These are phyloP conservation scores for Alternaria triticimaculans DNA, from an alignment of 2,329 filamentous ascomycete genomes.

Conservation along the genomic window DNA sequence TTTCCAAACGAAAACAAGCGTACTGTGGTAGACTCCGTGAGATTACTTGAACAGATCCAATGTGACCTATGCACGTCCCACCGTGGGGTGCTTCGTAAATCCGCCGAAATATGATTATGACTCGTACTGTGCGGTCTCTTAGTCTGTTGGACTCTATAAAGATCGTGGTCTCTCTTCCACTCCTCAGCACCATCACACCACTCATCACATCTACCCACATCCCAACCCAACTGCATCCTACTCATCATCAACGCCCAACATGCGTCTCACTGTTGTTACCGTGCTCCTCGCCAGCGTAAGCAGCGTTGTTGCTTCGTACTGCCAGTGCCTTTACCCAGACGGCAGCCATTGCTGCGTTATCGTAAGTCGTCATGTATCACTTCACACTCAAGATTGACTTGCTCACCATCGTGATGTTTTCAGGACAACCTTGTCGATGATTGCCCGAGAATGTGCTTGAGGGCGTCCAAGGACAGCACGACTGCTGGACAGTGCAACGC, in stretches of 20 bases:
- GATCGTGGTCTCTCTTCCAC: background rate
- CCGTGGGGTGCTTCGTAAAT: background rate
- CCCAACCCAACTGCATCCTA: background rate
- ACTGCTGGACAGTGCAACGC: slow-evolving; percentile 1
- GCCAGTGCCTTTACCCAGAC: slow-evolving; percentile 5
- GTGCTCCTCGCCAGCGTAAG: background rate
- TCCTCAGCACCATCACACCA: background rate
- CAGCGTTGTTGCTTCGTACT: slow-evolving; percentile 8
- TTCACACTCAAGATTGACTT: background rate
- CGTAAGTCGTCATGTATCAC: slow-evolving; percentile 4
- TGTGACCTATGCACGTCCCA: background rate
- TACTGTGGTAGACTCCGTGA: background rate
- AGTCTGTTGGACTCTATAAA: background rate
- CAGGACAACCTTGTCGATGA: background rate
- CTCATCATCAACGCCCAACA: background rate
- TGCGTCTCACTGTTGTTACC: background rate
- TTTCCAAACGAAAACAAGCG: background rate
- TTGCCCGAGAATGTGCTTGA: background rate
- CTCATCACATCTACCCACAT: background rate
- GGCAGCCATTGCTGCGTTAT: slow-evolving; percentile 7
- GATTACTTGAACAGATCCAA: background rate
- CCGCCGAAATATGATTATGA: background rate
- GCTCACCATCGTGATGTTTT: background rate
- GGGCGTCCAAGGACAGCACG: background rate
- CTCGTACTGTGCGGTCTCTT: background rate